phyloP scores from a whole-genome alignment of 2,329 filamentous ascomycete species.

The Talaromyces piceae region DNA sequence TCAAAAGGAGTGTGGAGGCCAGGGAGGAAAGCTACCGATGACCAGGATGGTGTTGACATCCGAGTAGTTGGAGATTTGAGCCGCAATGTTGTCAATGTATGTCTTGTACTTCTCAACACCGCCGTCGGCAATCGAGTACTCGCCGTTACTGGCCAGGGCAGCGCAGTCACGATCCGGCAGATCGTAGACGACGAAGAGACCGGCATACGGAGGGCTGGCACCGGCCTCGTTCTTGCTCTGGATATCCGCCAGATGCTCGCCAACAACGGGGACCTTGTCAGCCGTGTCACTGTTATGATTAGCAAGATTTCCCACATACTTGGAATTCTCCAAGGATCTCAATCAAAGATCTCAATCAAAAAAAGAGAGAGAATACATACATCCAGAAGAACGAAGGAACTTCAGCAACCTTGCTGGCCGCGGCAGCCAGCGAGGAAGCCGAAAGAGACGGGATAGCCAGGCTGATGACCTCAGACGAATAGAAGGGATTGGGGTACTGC shows the following conservation, averaged over 20 bases:
- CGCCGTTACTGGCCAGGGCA: conserved; percentile 56
- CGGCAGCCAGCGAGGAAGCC: conserved; percentile 46
- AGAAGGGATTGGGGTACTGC: conserved; percentile 47
- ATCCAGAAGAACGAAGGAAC: conserved; percentile 48
- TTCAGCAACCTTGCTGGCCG: conserved; percentile 42
- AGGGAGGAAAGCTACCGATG: conserved; percentile 36
- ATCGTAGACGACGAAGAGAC: conserved; percentile 55
- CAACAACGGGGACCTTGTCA: conserved; percentile 44
- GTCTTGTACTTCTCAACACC: conserved; percentile 45
- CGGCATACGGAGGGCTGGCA: conserved; percentile 40
- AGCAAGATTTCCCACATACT: not conserved
- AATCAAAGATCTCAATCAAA: no score
- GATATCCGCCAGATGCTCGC: conserved; percentile 42
- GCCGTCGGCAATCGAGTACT: conserved; percentile 49
- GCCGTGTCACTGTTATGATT: conserved; percentile 34
- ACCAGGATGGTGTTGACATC: conserved; percentile 45
- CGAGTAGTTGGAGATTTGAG: conserved; percentile 47
- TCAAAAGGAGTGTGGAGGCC: no score
- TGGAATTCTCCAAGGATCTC: no score
- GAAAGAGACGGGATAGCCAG: conserved; percentile 56
- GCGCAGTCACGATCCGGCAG: conserved; percentile 58
- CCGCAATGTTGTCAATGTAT: conserved; percentile 50
- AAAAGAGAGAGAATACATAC: conserved; percentile 18
- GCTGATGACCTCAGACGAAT: conserved; percentile 45
- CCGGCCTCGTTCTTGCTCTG: conserved; percentile 41